phyloP scores from a whole-genome alignment of 208 protist species.

The Zelonia costaricensis region DNA sequence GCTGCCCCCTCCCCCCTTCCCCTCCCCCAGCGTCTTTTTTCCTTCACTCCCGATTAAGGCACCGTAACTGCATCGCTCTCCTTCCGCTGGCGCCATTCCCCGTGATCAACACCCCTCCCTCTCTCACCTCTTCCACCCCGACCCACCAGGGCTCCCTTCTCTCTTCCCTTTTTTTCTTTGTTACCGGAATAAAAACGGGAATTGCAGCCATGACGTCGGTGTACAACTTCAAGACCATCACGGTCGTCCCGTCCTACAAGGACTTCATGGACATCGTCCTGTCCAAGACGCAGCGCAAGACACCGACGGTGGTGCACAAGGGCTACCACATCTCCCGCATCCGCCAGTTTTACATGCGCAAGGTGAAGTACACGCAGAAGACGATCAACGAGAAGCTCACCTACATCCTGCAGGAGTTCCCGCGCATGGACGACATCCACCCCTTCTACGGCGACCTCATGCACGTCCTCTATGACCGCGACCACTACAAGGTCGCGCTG shows the following conservation, averaged over 20 bases:
- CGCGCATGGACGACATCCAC: slow-evolving; percentile 98
- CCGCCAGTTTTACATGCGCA: slow-evolving; percentile 99
- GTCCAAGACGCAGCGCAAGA: slow-evolving; percentile 99
- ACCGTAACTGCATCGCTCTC: too few species aligned
- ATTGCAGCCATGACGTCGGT: slow-evolving; percentile 68
- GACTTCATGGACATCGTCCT: slow-evolving; percentile 99
- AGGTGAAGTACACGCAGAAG: slow-evolving; percentile 99
- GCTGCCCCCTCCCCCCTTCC: too few species aligned
- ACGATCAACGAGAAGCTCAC: slow-evolving; percentile 98
- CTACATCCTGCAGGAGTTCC: slow-evolving; percentile 97
- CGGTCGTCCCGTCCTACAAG: slow-evolving; percentile 96
- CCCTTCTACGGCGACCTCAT: slow-evolving; percentile 99
- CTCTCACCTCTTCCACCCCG: neutral
- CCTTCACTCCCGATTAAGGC: too few species aligned
- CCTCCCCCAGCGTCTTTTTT: too few species aligned
- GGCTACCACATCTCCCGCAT: slow-evolving; percentile 99
- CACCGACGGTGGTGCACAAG: slow-evolving; percentile 99
- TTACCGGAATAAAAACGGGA: too few species aligned
- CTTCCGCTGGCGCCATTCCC: too few species aligned
- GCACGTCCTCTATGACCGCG: slow-evolving; percentile 99
- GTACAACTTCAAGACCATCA: slow-evolving; percentile 99
- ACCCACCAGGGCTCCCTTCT: neutral
- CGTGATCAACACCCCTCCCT: too few species aligned
- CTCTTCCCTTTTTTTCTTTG: slow-evolving; percentile 16
- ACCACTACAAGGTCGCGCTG: slow-evolving; percentile 99